phyloP scores from a whole-genome alignment of 2,329 filamentous ascomycete species.

The Diaporthe caulivora region DNA sequence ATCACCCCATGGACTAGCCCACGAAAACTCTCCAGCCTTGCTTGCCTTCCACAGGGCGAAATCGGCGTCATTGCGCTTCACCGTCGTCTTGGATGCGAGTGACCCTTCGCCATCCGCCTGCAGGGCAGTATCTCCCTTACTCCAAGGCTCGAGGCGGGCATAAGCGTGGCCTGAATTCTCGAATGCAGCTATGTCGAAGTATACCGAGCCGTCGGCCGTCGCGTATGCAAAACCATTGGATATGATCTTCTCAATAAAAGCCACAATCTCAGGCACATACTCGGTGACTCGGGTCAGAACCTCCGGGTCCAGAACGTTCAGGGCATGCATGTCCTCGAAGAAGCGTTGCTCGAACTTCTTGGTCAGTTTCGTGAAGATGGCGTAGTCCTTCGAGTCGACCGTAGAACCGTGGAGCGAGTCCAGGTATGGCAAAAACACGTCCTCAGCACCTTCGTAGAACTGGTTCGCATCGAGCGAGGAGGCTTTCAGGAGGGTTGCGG shows the following conservation, averaged over 20 bases:
- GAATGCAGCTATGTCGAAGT: slow-evolving; percentile 91
- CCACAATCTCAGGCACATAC: slow-evolving; percentile 87
- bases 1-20: slow-evolving; percentile 88
- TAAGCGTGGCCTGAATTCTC: slow-evolving; percentile 88
- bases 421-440: slow-evolving; percentile 84
- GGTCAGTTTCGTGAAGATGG: slow-evolving; percentile 88
- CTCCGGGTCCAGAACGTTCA: slow-evolving; percentile 88
- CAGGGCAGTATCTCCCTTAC: slow-evolving; percentile 83
- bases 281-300: slow-evolving; percentile 91
- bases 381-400: slow-evolving; percentile 72
- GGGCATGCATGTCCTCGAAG: slow-evolving; percentile 84
- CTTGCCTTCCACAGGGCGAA: slow-evolving; percentile 96
- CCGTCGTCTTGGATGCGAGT: slow-evolving; percentile 70
- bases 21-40: slow-evolving; percentile 91
- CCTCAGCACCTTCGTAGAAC: slow-evolving; percentile 68
- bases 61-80: slow-evolving; percentile 83
- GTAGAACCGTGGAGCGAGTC: slow-evolving; percentile 76
- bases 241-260: slow-evolving; percentile 86
- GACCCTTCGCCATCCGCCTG: slow-evolving; percentile 93
- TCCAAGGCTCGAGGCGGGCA: slow-evolving; percentile 86
- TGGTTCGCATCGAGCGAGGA: slow-evolving; percentile 40
- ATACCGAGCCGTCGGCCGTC: slow-evolving; percentile 82
- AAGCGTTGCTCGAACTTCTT: slow-evolving; percentile 90
- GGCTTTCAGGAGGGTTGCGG: slow-evolving; percentile 58
- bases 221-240: slow-evolving; percentile 89